A percentile compares a stretch with the other conserved stretches of the same genome.
Evolutionary conservation across 306 rosid genomes (phyloP).

Genomic region (Vigna nakashimae): DNA sequence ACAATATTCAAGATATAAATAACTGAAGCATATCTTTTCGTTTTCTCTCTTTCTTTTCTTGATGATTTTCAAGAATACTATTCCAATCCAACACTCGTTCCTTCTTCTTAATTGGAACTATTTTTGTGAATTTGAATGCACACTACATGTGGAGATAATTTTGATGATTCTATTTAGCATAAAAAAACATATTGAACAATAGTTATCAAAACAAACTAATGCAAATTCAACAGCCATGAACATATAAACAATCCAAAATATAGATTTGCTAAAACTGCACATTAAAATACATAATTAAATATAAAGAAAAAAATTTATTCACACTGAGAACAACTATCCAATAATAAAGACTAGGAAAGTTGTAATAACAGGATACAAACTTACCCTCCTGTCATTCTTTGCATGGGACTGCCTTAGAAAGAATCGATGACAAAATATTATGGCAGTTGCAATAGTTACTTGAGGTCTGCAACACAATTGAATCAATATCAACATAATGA

Average conservation of each 20-base stretch:
- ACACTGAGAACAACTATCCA: not conserved
- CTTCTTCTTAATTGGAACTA: not conserved
- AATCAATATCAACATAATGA: conserved; percentile 26
- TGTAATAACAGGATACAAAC: conserved; percentile 43
- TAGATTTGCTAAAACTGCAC: not conserved
- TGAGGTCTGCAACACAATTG: conserved; percentile 82
- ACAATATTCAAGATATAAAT: not conserved
- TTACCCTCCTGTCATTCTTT: conserved; percentile 98
- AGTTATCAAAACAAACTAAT: not conserved
- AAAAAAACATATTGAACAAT: conserved; percentile 1
- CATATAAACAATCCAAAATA: conserved; percentile 6
- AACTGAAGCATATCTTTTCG: not conserved
- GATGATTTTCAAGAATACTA: not conserved
- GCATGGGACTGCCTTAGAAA: conserved; percentile 97
- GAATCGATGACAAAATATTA: conserved; percentile 94
- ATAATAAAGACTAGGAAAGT: conserved; percentile 17
- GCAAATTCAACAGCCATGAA: not conserved
- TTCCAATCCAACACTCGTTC: not conserved
- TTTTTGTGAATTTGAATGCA: not conserved
- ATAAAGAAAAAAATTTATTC: not conserved
- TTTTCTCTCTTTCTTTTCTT: not conserved
- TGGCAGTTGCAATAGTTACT: conserved; percentile 97
- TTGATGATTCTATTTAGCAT: not conserved
- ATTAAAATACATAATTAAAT: conserved; percentile 13
- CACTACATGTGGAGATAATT: not conserved